Evolutionary conservation across 345 rosid species (phyloP).

Genomic region (Atalantia buxifolia): DNA sequence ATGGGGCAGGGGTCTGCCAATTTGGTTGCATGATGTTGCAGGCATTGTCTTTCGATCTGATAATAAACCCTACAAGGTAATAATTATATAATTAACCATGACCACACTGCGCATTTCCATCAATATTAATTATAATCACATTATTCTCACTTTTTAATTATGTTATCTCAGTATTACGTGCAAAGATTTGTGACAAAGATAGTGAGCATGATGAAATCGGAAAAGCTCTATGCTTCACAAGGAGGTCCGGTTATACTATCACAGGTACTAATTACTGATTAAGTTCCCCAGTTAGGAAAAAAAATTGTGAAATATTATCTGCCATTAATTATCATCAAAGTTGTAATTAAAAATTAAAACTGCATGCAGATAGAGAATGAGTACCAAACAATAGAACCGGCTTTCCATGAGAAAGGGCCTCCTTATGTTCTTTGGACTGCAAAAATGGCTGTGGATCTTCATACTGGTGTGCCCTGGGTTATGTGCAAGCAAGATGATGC

Average conservation of each 20-base stretch:
- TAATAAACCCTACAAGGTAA: conserved; percentile 55
- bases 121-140: no score
- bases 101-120: no score
- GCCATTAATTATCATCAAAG: no score
- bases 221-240: conserved; percentile 58
- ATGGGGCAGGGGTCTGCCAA: conserved; percentile 46
- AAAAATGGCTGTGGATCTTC: conserved; percentile 51
- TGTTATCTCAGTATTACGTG: conserved; percentile 42
- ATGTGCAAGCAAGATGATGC: conserved; percentile 90
- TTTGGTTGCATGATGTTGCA: conserved; percentile 55
- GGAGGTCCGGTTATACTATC: conserved; percentile 74
- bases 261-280: conserved; percentile 33
- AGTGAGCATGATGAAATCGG: conserved; percentile 49
- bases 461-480: conserved; percentile 81
- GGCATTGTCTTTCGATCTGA: conserved; percentile 52
- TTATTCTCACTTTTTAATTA: neutral
- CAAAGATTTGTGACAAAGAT: conserved; percentile 39
- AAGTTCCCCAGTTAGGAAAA: no score
- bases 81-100: no score
- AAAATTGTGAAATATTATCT: no score
- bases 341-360: no score
- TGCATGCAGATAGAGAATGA: conserved; percentile 71
- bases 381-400: conserved; percentile 50
- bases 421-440: conserved; percentile 72
- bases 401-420: conserved; percentile 43